Base-by-base conservation (phyloP, 306 rosid species). In the Adenanthera pavonina region DNA sequence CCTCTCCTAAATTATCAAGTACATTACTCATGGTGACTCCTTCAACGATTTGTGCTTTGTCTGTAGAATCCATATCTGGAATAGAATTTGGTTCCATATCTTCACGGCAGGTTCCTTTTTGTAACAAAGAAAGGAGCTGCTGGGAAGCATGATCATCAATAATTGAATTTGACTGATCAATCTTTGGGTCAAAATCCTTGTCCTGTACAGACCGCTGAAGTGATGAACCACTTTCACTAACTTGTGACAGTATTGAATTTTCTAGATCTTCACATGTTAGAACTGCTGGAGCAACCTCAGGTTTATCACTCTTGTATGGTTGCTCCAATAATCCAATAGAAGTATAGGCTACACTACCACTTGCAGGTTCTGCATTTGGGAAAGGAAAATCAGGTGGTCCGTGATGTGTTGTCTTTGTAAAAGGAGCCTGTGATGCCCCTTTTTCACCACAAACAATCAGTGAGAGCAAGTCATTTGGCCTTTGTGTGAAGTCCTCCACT, bases 241-340 rank as follows among this genome's bases (percentile, higher is more conserved):
- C 85, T 86, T 85, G 96, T n/a, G 90, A 92, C 80, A 96, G 83
- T 72, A 96, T 90, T 14, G 97, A 87, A 83, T 96, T 97, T 88
- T 96, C 99, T 52, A 96, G 92, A 79, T 92, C 97, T 88, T 93
- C 97, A 83, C 99, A 96, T 48, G 98, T 96, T 76, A 96, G 92
- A 84, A 96, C 92, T 25, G 91, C 88, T 17, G 91, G 83, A 78
- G 41, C 51, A 67, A 85, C 84, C 87, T 84, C 88, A 20, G 94
- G 81, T 78, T 88, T 90, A 80, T 77, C 89, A 40, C 77, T 90
- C 81, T 80, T 88, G 89, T 73, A 77, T 7, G 69, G 77, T 53
- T 82, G 85, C 80, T 86, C 94, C 48, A 67, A n/a, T 40, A 41
- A n/a, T 40, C 75, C 85, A 78, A 81, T 69, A 60, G 86, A 13